Evolutionary conservation across 78 protist species (phyloP).

Genomic region (Pigoraptor vietnamica): DNA sequence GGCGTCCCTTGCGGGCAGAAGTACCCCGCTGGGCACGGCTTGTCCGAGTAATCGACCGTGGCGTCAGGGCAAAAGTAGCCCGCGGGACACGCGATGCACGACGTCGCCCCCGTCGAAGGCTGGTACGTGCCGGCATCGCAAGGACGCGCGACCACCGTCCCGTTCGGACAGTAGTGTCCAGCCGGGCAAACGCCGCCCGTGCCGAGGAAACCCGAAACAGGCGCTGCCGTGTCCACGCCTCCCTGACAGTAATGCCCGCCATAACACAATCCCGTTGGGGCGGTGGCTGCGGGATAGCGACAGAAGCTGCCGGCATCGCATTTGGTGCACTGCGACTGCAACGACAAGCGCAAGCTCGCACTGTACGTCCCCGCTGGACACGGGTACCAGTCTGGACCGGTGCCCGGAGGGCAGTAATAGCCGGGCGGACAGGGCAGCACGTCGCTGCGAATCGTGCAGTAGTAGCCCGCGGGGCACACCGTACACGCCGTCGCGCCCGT

Average conservation of each 20-base stretch:
- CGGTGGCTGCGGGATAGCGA: background rate
- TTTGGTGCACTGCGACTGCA: background rate
- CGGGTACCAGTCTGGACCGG: background rate
- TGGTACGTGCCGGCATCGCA: conserved; percentile 33
- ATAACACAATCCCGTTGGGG: background rate
- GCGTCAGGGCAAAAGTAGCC: conserved; percentile 36
- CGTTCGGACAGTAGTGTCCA: conserved; percentile 11
- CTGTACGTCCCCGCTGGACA: background rate
- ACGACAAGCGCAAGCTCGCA: background rate
- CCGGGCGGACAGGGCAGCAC: background rate
- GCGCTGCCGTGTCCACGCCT: background rate
- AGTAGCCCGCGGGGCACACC: conserved; percentile 34
- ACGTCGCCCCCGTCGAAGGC: background rate
- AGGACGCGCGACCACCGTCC: background rate
- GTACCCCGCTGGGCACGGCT: conserved; percentile 32
- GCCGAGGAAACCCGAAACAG: background rate
- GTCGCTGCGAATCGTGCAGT: conserved; percentile 3
- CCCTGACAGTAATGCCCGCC: background rate
- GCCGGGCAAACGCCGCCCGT: conserved; percentile 19
- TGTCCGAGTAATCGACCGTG: background rate
- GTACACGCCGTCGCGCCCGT: conserved; percentile 11
- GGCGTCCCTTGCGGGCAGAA: conserved; percentile 37
- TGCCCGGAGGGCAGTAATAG: conserved; percentile 15
- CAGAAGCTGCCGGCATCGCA: background rate
- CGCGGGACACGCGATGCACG: conserved; percentile 13